phyloP scores from a whole-genome alignment of 352 stramenopile genomes.

The Pythium graminicola region DNA sequence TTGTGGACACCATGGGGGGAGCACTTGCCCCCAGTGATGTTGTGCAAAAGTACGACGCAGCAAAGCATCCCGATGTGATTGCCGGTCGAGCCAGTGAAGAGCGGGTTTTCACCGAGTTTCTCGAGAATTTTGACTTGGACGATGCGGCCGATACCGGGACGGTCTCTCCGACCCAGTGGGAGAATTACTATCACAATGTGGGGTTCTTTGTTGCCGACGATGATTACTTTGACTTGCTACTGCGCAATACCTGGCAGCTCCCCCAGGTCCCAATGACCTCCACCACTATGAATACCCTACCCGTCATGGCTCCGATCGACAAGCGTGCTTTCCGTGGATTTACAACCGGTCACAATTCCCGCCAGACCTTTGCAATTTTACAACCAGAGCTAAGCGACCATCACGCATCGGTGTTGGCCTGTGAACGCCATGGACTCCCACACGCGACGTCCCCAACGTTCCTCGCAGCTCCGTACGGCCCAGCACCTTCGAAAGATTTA shows the following conservation, averaged over 20 bases:
- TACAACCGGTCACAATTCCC: conserved; percentile 37
- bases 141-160: conserved; percentile 27
- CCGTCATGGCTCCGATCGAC: background rate
- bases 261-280: background rate
- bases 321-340: conserved; percentile 25
- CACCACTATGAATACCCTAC: background rate
- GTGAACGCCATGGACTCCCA: conserved; percentile 17
- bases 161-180: conserved; percentile 46
- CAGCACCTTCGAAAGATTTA: conserved; percentile 65
- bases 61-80: conserved; percentile 69
- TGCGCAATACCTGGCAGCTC: conserved; percentile 84
- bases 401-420: conserved; percentile 20
- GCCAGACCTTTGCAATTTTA: conserved; percentile 53
- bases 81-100: conserved; percentile 44
- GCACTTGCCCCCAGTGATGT: conserved; percentile 57
- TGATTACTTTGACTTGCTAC: conserved; percentile 87
- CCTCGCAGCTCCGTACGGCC: conserved; percentile 8
- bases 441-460: conserved; percentile 13
- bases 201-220: conserved; percentile 82
- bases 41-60: conserved; percentile 59
- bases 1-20: background rate
- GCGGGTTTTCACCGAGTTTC: conserved; percentile 65
- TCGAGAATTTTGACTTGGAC: conserved; percentile 68
- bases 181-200: conserved; percentile 88
- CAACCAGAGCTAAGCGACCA: conserved; percentile 52